phyloP scores from a whole-genome alignment of 1,139 yeast species.

The Sugiyamaella novakii region DNA sequence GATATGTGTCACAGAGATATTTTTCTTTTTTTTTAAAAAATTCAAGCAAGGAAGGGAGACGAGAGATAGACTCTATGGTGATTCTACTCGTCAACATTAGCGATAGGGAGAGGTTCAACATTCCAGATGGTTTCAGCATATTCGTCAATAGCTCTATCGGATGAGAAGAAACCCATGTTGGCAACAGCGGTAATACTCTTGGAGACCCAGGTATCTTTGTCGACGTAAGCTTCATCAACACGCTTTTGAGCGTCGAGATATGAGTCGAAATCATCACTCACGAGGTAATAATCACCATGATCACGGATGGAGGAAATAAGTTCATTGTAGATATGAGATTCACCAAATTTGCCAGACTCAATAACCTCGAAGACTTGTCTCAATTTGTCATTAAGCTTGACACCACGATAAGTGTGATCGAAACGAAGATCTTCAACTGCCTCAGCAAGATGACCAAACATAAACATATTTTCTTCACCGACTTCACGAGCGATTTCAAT shows the following conservation, averaged over 20 bases:
- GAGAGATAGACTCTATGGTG: no score
- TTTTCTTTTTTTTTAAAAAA: background rate
- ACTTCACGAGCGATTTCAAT: constrained; percentile 93
- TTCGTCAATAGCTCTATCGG: constrained; percentile 90
- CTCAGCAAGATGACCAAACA: constrained; percentile 89
- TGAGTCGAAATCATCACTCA: constrained; percentile 84
- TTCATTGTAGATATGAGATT: constrained; percentile 64
- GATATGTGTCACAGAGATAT: background rate
- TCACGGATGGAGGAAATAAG: constrained; percentile 66
- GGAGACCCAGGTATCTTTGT: constrained; percentile 71
- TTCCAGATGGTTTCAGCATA: constrained; percentile 95
- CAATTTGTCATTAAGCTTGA: constrained; percentile 55
- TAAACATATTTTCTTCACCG: constrained; percentile 89
- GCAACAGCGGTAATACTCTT: constrained; percentile 82
- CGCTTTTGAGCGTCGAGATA: constrained; percentile 78
- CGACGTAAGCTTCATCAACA: constrained; percentile 70
- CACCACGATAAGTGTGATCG: constrained; percentile 60
- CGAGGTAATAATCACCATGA: constrained; percentile 81
- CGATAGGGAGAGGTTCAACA: constrained; percentile 59
- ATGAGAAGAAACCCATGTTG: constrained; percentile 89
- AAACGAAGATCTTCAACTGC: constrained; percentile 84
- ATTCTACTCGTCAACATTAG: constrained; percentile 10
- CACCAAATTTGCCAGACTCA: constrained; percentile 71
- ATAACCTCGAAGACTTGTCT: constrained; percentile 66
- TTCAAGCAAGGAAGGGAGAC: background rate